Conservation (phyloP, 202 grass and related monocot genomes). For the Setaria italica region DNA sequence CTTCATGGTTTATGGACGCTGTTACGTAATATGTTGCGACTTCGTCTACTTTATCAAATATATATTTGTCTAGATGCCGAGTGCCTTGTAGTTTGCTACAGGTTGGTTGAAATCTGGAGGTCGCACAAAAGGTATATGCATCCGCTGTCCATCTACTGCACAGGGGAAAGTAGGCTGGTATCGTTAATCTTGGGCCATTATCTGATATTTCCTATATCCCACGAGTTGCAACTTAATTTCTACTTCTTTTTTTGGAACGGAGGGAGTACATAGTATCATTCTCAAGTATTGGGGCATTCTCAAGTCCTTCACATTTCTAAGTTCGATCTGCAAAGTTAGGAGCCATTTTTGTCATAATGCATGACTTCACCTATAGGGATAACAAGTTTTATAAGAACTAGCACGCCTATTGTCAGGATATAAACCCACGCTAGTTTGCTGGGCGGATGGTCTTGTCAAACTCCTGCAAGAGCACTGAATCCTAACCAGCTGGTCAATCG, state of each 20-base stretch:
- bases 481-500: background rate
- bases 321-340: background rate
- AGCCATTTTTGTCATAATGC: background rate
- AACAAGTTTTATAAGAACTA: background rate
- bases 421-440: background rate
- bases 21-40: background rate
- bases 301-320: background rate
- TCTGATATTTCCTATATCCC: background rate
- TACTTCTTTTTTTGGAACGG: no score
- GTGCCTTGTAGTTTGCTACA: conserved; percentile 24
- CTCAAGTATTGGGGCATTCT: background rate
- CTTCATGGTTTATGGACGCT: background rate
- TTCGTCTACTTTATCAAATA: conserved; percentile 1
- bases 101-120: background rate
- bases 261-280: background rate
- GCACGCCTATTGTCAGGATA: background rate
- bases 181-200: no score
- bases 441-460: background rate
- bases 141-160: background rate
- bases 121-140: background rate
- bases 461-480: background rate
- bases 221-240: background rate
- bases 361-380: background rate
- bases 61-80: background rate
- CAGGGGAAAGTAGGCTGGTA: background rate